Evolutionary conservation across 177 flowering plant species (phyloP).

Genomic region (Vitis hybrid): DNA sequence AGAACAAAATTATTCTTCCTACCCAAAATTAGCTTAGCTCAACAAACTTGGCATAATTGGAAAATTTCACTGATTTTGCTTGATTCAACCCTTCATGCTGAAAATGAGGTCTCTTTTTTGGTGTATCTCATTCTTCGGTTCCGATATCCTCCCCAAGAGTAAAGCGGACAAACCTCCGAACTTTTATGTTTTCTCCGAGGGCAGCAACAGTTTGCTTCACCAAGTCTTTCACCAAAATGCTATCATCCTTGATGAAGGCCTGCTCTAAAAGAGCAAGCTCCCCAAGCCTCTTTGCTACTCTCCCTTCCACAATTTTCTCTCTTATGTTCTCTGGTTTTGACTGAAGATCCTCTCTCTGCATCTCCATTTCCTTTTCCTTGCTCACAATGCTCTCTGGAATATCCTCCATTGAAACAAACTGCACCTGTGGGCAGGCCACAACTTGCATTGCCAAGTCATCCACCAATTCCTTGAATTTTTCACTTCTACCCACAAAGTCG

Average conservation of each 20-base stretch:
- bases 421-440: constrained; percentile 51
- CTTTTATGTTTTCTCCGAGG: constrained; percentile 89
- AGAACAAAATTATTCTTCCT: constrained; percentile 7
- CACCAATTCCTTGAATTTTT: constrained; percentile 83
- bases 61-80: neutral
- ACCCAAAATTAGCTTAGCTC: constrained; percentile 12
- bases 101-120: neutral
- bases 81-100: neutral
- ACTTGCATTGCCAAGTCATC: constrained; percentile 97
- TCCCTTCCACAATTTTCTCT: constrained; percentile 65
- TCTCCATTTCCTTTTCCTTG: constrained; percentile 82
- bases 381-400: constrained; percentile 52
- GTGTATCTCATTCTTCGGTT: constrained; percentile 17
- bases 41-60: neutral
- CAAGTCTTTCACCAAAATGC: constrained; percentile 78
- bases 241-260: constrained; percentile 83
- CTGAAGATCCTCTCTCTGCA: constrained; percentile 86
- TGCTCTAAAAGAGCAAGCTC: constrained; percentile 92
- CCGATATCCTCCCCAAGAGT: constrained; percentile 74
- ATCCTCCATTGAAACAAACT: constrained; percentile 47
- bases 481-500: constrained; percentile 91
- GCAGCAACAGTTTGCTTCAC: constrained; percentile 94
- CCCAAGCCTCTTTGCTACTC: constrained; percentile 90
- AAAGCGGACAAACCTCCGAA: constrained; percentile 76
- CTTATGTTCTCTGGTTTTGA: constrained; percentile 70